These are phyloP conservation scores for Pseudognaphalium luteoalbum DNA, from an alignment of 129 eudicot genomes.

Conservation along the genomic window DNA sequence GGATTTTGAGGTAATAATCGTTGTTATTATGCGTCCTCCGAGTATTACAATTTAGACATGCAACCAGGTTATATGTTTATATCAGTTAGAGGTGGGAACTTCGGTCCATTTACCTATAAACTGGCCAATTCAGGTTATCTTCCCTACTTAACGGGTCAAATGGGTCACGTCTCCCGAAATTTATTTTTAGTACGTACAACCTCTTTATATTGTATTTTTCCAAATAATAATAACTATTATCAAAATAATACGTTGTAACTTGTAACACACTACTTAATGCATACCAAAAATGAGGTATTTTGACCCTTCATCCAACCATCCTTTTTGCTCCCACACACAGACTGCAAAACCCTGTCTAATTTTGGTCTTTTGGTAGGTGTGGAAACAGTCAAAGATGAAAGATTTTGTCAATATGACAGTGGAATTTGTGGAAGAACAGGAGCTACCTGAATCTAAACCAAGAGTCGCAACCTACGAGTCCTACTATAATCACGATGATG, in stretches of 20 bases:
- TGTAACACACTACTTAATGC: too few relatives aligned
- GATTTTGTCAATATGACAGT: constrained; percentile 74
- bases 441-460: constrained; percentile 60
- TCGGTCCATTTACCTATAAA: neutral
- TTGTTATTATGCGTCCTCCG: neutral
- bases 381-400: constrained; percentile 69
- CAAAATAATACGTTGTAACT: too few relatives aligned
- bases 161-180: neutral
- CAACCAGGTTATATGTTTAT: neutral
- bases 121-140: neutral
- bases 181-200: too few relatives aligned
- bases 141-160: neutral
- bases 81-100: neutral
- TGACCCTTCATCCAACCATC: neutral
- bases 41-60: neutral
- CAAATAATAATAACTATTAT: too few relatives aligned
- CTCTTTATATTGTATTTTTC: too few relatives aligned
- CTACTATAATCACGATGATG: constrained; percentile 50
- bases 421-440: constrained; percentile 69
- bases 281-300: neutral
- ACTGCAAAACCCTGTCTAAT: neutral
- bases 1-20: constrained; percentile 74
- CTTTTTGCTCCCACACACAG: too few relatives aligned
- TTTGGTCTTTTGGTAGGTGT: constrained; percentile 45
- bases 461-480: constrained; percentile 76